phyloP scores from a whole-genome alignment of 768 basidiomycete genomes.

The Lactifluus rugatus region DNA sequence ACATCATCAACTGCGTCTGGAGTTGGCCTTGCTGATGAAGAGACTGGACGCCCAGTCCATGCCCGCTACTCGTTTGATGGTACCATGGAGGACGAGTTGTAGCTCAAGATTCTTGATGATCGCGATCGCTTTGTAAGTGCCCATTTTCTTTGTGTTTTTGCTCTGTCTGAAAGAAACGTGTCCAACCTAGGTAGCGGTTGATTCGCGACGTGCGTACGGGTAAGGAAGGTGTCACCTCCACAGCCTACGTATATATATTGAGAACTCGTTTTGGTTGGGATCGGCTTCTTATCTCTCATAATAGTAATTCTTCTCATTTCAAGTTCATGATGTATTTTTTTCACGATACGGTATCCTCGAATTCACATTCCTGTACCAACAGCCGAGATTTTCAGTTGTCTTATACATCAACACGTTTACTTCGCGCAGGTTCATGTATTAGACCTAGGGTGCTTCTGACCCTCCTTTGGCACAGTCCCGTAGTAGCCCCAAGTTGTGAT shows the following conservation, averaged over 20 bases:
- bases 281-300: constrained; percentile 2
- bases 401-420: constrained; percentile 13
- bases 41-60: constrained; percentile 58
- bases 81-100: constrained; percentile 66
- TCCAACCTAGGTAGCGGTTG: constrained; percentile 77
- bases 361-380: constrained; percentile 13
- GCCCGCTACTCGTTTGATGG: constrained; percentile 81
- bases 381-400: constrained; percentile 16
- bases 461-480: constrained; percentile 15
- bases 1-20: constrained; percentile 68
- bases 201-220: constrained; percentile 72
- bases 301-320: constrained; percentile 20
- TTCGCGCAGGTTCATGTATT: constrained; percentile 14
- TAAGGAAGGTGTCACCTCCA: constrained; percentile 83
- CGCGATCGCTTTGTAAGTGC: constrained; percentile 65
- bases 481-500: constrained; percentile 10
- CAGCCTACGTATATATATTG: constrained; percentile 86
- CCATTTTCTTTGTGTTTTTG: background rate
- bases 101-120: constrained; percentile 72
- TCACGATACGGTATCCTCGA: constrained; percentile 16
- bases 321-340: constrained; percentile 21
- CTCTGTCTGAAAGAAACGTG: constrained; percentile 10
- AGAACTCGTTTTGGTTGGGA: constrained; percentile 20
- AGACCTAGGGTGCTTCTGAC: constrained; percentile 10
- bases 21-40: constrained; percentile 48